Percentiles rank a stretch among this genome's conserved stretches.
Conservation (phyloP, 371 early-diverging fungal genomes). For the Basidiobolus heterosporus region DNA sequence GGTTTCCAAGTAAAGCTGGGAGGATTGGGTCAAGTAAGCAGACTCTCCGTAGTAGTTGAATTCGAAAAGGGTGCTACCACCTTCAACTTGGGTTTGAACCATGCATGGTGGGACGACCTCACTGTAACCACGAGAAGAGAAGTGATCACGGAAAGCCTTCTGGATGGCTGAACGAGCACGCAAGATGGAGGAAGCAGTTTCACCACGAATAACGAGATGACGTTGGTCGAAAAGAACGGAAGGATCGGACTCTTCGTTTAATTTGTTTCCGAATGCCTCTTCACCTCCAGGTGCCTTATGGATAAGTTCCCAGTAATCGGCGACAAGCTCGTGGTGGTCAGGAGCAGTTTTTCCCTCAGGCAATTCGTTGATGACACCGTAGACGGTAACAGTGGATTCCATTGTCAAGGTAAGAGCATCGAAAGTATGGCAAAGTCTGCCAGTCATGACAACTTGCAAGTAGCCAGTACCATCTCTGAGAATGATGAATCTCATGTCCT, state of each 20-base stretch:
- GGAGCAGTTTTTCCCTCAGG: constrained; percentile 94
- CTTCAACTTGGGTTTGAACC: constrained; percentile 99
- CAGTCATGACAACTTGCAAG: constrained; percentile 84
- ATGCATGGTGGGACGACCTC: constrained; percentile 98
- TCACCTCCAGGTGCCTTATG: constrained; percentile 90
- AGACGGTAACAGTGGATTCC: constrained; percentile 82
- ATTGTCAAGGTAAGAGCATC: constrained; percentile 83
- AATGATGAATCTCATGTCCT: constrained; percentile 87
- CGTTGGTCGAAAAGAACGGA: constrained; percentile 83
- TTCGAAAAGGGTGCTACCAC: constrained; percentile 93
- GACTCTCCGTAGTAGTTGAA: constrained; percentile 95
- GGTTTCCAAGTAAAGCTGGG: constrained; percentile 98
- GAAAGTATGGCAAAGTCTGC: constrained; percentile 76
- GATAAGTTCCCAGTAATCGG: constrained; percentile 90
- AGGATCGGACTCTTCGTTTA: constrained; percentile 79
- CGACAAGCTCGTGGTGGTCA: constrained; percentile 85
- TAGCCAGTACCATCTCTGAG: constrained; percentile 90
- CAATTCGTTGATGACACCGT: constrained; percentile 70
- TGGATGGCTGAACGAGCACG: constrained; percentile 79
- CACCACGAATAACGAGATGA: constrained; percentile 93
- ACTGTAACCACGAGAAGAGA: constrained; percentile 58
- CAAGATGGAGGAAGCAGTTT: constrained; percentile 76
- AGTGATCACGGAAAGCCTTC: constrained; percentile 90
- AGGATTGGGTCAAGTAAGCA: constrained; percentile 98
- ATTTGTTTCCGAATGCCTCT: constrained; percentile 80